Base-by-base conservation (phyloP, 83 land plant species). In the Picea abies region DNA sequence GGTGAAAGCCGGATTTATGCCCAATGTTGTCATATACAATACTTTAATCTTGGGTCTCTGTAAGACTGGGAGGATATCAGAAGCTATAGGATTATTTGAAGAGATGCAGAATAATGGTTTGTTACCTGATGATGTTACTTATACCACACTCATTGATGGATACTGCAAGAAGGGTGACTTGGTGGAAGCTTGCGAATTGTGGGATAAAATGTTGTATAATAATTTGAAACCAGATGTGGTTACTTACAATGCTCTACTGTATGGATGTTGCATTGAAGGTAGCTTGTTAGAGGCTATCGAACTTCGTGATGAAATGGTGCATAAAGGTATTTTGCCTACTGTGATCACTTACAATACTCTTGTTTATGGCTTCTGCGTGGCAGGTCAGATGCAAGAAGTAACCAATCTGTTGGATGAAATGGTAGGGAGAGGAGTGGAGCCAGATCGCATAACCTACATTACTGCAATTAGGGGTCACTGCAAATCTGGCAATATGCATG, bases 331-430 rank as follows among this genome's bases (percentile, higher is more conserved):
- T 85, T 11, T 61, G 12, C 90, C 89, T 12, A 78, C 89, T 88
- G 89, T 88, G 60, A 82, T 86, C 6, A 83, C 91, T 49, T 94
- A 91, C 83, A 94, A 92, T 75, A 84, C 91, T 67, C 70, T 92
- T 9, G 89, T 92, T 32, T 79, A 84, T 80, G 96, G 96, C 25
- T 90, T 86, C 64, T 85, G 93, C 79, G 83, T 82, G 66, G 79
- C 81, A 29, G 88, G 91, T 32, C 85, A 84, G 75, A 80, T 90
- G 86, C 88, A 92, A 41, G 82, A 84, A 58, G 90, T 82, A 4
- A 66, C 12, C 29, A 85, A 20, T 63, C 16, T 87, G 62, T 83
- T 90, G 70, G 66, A 79, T 56, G 84, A 88, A 63, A 90, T 92
- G 94, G 19, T 20, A 63, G 80, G 72, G n/a, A 78, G 14, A 32